Evolutionary conservation across 176 grass and related monocot species (phyloP).

Genomic region (Carex littledalei): DNA sequence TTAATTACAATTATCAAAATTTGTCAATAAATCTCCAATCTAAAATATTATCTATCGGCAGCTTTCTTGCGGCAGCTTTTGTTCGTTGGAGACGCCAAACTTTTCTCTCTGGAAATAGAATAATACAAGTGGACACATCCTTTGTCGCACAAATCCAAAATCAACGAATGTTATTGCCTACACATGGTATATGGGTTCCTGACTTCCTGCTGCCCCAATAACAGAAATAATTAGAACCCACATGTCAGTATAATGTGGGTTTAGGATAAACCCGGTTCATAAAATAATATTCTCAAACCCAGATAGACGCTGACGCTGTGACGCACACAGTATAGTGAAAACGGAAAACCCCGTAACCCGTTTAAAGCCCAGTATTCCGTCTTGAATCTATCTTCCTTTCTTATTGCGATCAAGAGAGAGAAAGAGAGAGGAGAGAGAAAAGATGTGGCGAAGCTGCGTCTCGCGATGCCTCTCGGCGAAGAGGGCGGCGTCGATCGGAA

Average conservation of each 20-base stretch:
- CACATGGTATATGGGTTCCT: not conserved
- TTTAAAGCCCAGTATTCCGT: constrained; percentile 21
- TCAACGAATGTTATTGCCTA: not conserved
- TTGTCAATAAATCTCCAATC: no score
- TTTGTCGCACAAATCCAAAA: constrained; percentile 16
- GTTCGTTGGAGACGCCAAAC: not conserved
- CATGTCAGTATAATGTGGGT: not conserved
- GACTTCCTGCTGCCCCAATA: not conserved
- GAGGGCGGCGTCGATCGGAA: constrained; percentile 44
- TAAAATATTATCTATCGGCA: no score
- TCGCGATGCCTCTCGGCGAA: constrained; percentile 47
- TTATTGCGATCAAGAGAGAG: constrained; percentile 8
- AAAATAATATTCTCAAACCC: not conserved
- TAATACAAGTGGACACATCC: constrained; percentile 23
- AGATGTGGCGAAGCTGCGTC: constrained; percentile 88
- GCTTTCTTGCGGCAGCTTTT: not conserved
- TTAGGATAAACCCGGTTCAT: not conserved
- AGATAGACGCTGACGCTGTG: not conserved
- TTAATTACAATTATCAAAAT: no score
- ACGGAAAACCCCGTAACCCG: constrained; percentile 7
- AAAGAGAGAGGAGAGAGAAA: not conserved
- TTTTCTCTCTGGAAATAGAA: constrained; percentile 13
- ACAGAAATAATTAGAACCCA: not conserved
- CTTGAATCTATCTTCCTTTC: not conserved
- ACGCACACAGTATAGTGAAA: not conserved